Evolutionary conservation across 345 rosid genomes (phyloP).

Genomic region (Ailanthus altissimus): DNA sequence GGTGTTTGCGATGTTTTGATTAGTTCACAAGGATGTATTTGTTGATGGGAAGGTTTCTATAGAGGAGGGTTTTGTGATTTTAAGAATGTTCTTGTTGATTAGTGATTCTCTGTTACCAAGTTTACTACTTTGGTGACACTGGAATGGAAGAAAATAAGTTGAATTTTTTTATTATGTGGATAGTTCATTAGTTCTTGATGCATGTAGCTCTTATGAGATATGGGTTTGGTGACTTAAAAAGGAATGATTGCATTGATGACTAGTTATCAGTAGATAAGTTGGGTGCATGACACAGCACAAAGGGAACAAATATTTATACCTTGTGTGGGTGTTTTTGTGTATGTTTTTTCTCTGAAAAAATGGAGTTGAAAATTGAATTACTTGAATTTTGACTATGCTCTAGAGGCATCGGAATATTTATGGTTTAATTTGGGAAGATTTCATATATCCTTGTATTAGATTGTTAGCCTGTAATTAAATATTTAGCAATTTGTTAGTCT

Average conservation of each 20-base stretch:
- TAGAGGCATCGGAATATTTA: not conserved
- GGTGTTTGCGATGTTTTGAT: not conserved
- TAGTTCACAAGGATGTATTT: not conserved
- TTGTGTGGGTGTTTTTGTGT: not conserved
- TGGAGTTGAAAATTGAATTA: not conserved
- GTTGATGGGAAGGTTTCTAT: not conserved
- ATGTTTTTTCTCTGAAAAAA: not conserved
- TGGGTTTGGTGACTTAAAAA: not conserved
- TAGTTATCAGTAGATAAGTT: not conserved
- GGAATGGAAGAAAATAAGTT: not conserved
- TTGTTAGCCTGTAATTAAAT: not conserved
- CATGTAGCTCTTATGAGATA: not conserved
- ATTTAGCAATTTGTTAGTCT: not conserved
- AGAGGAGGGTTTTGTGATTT: not conserved
- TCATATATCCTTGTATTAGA: not conserved
- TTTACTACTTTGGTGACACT: not conserved
- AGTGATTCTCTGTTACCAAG: not conserved
- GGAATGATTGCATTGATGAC: not conserved
- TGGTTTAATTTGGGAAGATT: not conserved
- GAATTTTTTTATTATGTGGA: not conserved
- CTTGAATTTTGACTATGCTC: not conserved
- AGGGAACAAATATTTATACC: not conserved
- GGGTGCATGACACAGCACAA: not conserved
- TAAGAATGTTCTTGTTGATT: not conserved
- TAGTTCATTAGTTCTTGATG: not conserved